These are phyloP conservation scores for Candida nemodendra DNA, from an alignment of 805 yeast genomes.

Conservation along the genomic window DNA sequence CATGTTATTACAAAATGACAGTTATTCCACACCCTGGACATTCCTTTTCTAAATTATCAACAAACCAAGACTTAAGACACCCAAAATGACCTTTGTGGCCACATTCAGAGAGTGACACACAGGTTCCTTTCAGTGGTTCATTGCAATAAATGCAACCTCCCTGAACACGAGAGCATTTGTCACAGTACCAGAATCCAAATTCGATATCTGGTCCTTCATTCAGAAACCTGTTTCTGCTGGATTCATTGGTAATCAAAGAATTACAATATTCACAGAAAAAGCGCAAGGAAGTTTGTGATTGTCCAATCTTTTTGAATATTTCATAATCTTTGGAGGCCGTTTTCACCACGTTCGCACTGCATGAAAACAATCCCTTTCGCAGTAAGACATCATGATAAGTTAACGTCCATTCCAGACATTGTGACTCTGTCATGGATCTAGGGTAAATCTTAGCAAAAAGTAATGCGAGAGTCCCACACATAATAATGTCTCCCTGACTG, in stretches of 20 bases:
- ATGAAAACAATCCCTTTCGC: conserved; percentile 48
- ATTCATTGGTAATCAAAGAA: conserved; percentile 57
- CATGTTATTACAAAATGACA: no score
- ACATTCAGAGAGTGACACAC: conserved; percentile 61
- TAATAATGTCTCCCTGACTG: conserved; percentile 61
- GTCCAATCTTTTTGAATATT: conserved; percentile 35
- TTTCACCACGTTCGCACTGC: conserved; percentile 57
- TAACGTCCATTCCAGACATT: conserved; percentile 55
- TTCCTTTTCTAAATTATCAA: conserved; percentile 56
- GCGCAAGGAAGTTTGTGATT: conserved; percentile 42
- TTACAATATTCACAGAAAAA: conserved; percentile 64
- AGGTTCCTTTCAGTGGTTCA: conserved; percentile 71
- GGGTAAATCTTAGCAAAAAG: conserved; percentile 48
- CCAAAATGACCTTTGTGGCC: conserved; percentile 87
- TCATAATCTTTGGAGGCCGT: conserved; percentile 31
- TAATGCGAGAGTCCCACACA: conserved; percentile 56
- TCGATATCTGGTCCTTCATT: conserved; percentile 29
- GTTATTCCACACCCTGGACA: conserved; percentile 77
- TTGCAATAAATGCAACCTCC: conserved; percentile 78
- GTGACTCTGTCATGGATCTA: conserved; percentile 23
- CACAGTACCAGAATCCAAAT: conserved; percentile 86
- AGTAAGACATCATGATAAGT: conserved; percentile 55
- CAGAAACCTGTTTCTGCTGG: conserved; percentile 34
- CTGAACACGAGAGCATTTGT: conserved; percentile 56
- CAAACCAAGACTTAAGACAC: conserved; percentile 77